Evolutionary conservation across 345 rosid genomes (phyloP).

Genomic region (Brassica cretica): DNA sequence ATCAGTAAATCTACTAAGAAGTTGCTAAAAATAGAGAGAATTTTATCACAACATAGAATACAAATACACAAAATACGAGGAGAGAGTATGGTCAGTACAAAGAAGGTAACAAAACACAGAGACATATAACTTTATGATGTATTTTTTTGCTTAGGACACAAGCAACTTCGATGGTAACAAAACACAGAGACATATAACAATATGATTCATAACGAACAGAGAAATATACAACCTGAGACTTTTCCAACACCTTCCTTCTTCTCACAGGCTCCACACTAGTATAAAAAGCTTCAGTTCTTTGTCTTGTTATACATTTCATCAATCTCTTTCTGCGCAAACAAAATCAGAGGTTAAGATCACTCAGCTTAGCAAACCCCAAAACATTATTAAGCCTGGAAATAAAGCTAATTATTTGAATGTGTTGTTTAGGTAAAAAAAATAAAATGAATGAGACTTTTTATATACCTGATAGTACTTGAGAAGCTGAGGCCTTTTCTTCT

Average conservation of each 20-base stretch:
- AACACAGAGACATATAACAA: not conserved
- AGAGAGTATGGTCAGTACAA: not conserved
- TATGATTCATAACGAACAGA: not conserved
- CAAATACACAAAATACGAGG: conserved; percentile 11
- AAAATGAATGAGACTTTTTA: not conserved
- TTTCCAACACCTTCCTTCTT: conserved; percentile 6
- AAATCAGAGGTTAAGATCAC: not conserved
- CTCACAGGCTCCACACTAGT: not conserved
- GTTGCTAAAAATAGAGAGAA: not conserved
- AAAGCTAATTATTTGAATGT: not conserved
- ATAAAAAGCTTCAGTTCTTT: conserved; percentile 30
- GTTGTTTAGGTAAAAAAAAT: not conserved
- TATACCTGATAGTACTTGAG: conserved; percentile 79
- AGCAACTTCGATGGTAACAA: conserved; percentile 7
- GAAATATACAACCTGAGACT: not conserved
- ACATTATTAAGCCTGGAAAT: not conserved
- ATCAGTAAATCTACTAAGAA: not conserved
- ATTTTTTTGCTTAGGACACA: not conserved
- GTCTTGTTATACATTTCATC: conserved; percentile 68
- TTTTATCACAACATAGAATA: conserved; percentile 3
- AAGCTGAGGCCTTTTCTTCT: conserved; percentile 94
- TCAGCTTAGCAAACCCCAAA: not conserved
- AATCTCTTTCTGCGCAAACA: conserved; percentile 53
- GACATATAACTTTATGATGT: not conserved
- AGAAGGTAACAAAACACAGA: not conserved